Base-by-base conservation (phyloP, 257 asterid genomes). In the Perilla frutescens region DNA sequence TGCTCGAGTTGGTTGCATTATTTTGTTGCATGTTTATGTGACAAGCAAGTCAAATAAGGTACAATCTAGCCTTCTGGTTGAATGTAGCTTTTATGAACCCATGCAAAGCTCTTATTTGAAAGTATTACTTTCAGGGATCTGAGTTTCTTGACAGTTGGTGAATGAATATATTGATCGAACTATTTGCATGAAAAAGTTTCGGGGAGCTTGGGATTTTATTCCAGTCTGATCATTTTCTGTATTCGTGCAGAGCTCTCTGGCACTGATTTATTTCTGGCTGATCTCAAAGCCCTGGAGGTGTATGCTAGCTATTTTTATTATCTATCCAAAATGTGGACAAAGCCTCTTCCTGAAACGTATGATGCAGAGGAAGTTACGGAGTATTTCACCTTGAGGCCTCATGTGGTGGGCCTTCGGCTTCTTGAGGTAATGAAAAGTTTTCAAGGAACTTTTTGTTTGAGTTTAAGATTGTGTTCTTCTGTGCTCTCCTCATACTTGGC, bases 321-420 rank as follows among this genome's bases (percentile, higher is more conserved):
- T 83, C 83, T 84, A 66, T 79, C 90, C 43, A 83, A 85, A 87
- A 88, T 85, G 92, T 91, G 95, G 96, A 84, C 95, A 45, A 90
- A 85, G 86, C 97, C 99, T 67, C 92, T 94, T 73, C 97, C 99
- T 57, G 97, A 94, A 78, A 76, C 76, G 45, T 94, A 91, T 75
- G 93, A 94, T 76, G 90, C 91, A 4, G 81, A 91, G 68, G 78
- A 77, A 81, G 90, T 91, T 66, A 80, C 86, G 6, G 87, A 82
- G 63, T 94, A 91, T 81, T 94, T 94, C 84, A 77, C 76, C 71
- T 80, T 90, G 90, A 85, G 97, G 86, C 99, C 99, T 47, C 99
- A 94, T 76, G 78, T 94, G 44, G 96, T 91, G 76, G 87, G 85
- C 56, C 83, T 94, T 66, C 90, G 99, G 58, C 86, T 94, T 67